A percentile compares a stretch with the other conserved stretches of the same genome.
Evolutionary conservation across 2,329 filamentous ascomycete genomes (phyloP).

Genomic region (Huntiella savannae): DNA sequence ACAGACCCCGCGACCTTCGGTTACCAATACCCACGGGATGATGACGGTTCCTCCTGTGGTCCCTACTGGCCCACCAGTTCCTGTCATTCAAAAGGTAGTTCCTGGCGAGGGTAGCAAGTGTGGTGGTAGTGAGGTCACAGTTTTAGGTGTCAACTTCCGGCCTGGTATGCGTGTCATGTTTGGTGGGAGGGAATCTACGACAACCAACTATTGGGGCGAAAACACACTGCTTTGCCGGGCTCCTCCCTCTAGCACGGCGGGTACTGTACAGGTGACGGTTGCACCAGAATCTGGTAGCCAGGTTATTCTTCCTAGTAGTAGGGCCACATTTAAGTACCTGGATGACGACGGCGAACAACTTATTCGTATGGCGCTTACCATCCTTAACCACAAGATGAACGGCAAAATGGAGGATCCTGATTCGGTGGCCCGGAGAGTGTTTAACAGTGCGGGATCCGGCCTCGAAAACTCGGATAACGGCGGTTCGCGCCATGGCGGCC

Average conservation of each 20-base stretch:
- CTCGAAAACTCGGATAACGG: conserved; percentile 10
- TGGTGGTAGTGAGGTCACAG: conserved; percentile 73
- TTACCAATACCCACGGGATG: conserved; percentile 29
- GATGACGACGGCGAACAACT: conserved; percentile 52
- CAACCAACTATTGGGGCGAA: conserved; percentile 64
- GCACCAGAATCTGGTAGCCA: conserved; percentile 15
- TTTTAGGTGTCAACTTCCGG: conserved; percentile 64
- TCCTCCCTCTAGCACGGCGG: conserved; percentile 48
- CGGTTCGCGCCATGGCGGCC: conserved; percentile 18
- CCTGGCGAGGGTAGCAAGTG: conserved; percentile 64
- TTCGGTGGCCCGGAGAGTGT: conserved; percentile 41
- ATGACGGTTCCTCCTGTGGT: conserved; percentile 7
- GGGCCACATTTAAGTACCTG: conserved; percentile 50
- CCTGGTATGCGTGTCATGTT: conserved; percentile 69
- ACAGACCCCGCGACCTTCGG: conserved; percentile 18
- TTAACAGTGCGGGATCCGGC: conserved; percentile 25
- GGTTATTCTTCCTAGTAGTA: conserved; percentile 20
- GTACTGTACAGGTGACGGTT: conserved; percentile 48
- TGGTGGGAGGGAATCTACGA: conserved; percentile 43
- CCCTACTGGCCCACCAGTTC: conserved; percentile 12
- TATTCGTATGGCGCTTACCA: conserved; percentile 46
- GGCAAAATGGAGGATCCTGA: conserved; percentile 41
- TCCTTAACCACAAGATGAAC: conserved; percentile 45
- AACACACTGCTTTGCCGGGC: conserved; percentile 63
- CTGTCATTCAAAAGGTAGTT: conserved; percentile 64